Conservation (phyloP, 495 filamentous ascomycete species). For the Penicillium flavigenum region DNA sequence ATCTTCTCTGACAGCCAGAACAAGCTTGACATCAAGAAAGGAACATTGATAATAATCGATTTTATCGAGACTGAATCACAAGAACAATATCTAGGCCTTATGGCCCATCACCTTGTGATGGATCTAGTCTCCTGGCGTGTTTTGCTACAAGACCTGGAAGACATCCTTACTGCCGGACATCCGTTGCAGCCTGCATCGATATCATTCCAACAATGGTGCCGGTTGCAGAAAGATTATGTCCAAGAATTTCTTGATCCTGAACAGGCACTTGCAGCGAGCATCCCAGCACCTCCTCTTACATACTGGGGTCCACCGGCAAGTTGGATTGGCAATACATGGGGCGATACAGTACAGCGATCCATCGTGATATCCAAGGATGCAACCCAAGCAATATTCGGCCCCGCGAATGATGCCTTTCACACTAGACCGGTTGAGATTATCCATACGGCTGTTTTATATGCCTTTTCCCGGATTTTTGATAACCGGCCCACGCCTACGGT, state of each 20-base stretch:
- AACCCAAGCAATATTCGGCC: not conserved
- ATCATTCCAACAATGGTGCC: constrained; percentile 12
- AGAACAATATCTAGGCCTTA: constrained; percentile 43
- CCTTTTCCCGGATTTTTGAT: constrained; percentile 1
- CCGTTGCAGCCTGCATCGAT: not conserved
- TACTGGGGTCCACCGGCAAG: not conserved
- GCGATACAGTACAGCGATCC: not conserved
- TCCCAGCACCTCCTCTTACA: not conserved
- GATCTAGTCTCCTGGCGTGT: constrained; percentile 61
- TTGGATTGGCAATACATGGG: not conserved
- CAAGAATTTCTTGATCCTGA: not conserved
- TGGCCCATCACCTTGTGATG: constrained; percentile 56
- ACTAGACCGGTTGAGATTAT: constrained; percentile 12
- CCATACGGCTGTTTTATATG: not conserved
- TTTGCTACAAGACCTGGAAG: constrained; percentile 57
- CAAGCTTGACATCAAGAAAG: not conserved
- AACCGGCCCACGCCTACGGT: constrained; percentile 42
- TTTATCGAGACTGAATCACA: not conserved
- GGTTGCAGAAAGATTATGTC: not conserved
- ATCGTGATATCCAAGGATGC: not conserved
- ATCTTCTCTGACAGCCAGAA: not conserved
- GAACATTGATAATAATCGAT: not conserved
- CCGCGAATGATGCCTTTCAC: constrained; percentile 1
- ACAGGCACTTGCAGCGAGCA: not conserved
- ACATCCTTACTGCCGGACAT: constrained; percentile 34